Evolutionary conservation across 257 asterid species (phyloP).

Genomic region (Solanum tarapatanum): DNA sequence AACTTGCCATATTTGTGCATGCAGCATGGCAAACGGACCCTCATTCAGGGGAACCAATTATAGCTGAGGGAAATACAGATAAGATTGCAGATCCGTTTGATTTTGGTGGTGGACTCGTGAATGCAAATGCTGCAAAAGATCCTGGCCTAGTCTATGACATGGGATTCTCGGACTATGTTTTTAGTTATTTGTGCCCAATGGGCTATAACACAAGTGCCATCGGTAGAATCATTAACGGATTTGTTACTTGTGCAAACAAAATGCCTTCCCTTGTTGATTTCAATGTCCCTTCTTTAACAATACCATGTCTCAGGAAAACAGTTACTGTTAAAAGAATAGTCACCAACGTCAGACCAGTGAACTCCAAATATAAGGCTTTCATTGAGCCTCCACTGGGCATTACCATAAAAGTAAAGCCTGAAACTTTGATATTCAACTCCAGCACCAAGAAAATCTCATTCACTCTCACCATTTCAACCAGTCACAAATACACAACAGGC

Average conservation of each 20-base stretch:
- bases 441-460: no score
- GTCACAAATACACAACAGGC: no score
- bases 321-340: no score
- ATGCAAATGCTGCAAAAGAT: slow-evolving; percentile 1
- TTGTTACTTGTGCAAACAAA: not conserved
- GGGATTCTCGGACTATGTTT: slow-evolving; percentile 2
- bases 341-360: no score
- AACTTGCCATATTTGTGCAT: not conserved
- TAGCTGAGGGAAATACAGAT: not conserved
- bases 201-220: not conserved
- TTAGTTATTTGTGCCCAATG: slow-evolving; percentile 10
- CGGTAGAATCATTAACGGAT: no score
- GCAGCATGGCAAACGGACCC: slow-evolving; percentile 23
- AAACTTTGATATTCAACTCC: no score
- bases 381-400: no score
- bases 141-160: slow-evolving; percentile 25
- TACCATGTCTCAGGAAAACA: no score
- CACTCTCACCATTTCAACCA: no score
- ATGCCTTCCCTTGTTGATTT: not conserved
- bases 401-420: no score
- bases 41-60: slow-evolving; percentile 20
- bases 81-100: slow-evolving; percentile 17
- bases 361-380: no score
- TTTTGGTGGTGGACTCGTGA: slow-evolving; percentile 22
- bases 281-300: no score